These are phyloP conservation scores for Rhodotorula sp. DNA, from an alignment of 1,284 basidiomycete genomes.

Conservation along the genomic window DNA sequence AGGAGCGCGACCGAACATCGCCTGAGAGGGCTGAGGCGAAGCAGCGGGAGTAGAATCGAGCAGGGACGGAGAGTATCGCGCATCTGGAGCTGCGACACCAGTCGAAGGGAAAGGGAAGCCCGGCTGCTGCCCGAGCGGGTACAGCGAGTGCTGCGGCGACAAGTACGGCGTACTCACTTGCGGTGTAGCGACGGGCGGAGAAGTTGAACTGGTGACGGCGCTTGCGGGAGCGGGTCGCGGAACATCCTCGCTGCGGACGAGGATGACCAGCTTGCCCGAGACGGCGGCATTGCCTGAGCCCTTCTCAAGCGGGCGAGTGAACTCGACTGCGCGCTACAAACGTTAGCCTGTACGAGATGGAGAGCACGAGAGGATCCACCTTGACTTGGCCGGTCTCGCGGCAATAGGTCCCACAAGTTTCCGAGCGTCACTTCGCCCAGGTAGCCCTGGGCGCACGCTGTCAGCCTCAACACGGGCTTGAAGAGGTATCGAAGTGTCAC, in stretches of 20 bases:
- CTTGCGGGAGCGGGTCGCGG: slow-evolving; percentile 44
- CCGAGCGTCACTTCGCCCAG: slow-evolving; percentile 83
- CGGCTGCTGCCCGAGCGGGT: no score
- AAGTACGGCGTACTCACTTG: no score
- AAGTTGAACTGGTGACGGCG: slow-evolving; percentile 5
- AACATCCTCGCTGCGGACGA: slow-evolving; percentile 69
- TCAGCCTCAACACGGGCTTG: not conserved
- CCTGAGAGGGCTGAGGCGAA: no score
- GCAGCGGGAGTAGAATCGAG: no score
- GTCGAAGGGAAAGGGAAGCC: no score
- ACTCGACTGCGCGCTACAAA: slow-evolving; percentile 33
- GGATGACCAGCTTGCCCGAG: slow-evolving; percentile 77
- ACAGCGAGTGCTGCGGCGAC: no score
- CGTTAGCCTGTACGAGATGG: not conserved
- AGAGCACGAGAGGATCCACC: slow-evolving; percentile 55
- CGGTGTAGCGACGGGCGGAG: not conserved
- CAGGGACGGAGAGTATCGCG: no score
- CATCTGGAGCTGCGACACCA: no score
- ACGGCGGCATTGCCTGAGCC: slow-evolving; percentile 82
- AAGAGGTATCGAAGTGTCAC: not conserved
- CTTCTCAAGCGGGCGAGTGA: slow-evolving; percentile 78
- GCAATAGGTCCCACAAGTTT: slow-evolving; percentile 78
- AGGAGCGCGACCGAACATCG: no score
- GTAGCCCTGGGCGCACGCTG: slow-evolving; percentile 66
- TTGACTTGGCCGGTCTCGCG: slow-evolving; percentile 79